phyloP scores from a whole-genome alignment of 768 basidiomycete genomes.

The Auriscalpium orientale region DNA sequence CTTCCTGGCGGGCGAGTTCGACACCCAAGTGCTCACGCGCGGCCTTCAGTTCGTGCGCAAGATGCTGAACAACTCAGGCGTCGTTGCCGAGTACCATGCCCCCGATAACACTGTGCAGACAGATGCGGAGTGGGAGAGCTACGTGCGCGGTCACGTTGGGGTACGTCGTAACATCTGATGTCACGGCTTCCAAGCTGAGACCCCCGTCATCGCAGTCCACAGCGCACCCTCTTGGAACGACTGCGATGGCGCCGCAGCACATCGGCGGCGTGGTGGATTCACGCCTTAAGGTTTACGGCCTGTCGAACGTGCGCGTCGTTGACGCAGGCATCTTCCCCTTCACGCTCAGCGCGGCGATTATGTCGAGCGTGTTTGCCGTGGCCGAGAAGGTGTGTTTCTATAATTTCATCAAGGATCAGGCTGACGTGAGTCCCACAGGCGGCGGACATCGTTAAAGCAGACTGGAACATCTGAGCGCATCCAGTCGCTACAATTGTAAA shows the following conservation, averaged over 20 bases:
- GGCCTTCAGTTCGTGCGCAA: background rate
- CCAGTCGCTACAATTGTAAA: too few relatives aligned
- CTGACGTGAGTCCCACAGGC: background rate
- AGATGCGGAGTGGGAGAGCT: background rate
- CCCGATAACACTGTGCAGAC: background rate
- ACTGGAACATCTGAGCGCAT: background rate
- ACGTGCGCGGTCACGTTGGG: background rate
- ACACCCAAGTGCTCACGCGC: background rate
- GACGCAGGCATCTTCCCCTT: background rate
- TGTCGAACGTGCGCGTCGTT: conserved; percentile 2
- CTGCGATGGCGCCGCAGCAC: conserved; percentile 24
- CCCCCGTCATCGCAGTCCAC: background rate
- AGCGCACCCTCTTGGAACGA: conserved; percentile 10
- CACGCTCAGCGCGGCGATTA: background rate
- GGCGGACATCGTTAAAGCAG: background rate
- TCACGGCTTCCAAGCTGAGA: background rate
- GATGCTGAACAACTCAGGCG: background rate
- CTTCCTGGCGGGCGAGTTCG: background rate
- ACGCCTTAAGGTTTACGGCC: conserved; percentile 3
- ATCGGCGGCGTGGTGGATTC: conserved; percentile 1
- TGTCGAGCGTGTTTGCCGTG: conserved; percentile 1
- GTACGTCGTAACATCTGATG: background rate
- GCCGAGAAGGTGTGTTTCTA: background rate
- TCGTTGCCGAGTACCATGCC: background rate
- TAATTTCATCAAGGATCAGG: background rate